These are phyloP conservation scores for Mycosarcoma maydis DNA, from an alignment of 1,284 basidiomycete genomes.

Conservation along the genomic window DNA sequence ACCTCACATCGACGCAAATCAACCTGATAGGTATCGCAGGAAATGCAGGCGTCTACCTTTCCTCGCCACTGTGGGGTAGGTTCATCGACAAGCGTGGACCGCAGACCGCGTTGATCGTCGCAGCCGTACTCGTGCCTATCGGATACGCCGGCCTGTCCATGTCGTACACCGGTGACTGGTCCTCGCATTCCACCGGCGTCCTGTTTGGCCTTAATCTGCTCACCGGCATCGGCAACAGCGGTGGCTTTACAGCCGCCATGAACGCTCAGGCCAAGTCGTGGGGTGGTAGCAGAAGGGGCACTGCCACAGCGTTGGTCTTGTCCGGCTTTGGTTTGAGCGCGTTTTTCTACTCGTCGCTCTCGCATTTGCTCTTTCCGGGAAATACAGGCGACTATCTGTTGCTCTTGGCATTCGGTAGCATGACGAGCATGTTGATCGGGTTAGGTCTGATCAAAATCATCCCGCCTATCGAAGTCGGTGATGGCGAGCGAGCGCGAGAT, in stretches of 20 bases:
- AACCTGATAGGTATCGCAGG: slow-evolving; percentile 68
- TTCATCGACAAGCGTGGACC: slow-evolving; percentile 62
- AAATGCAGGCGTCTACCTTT: slow-evolving; percentile 67
- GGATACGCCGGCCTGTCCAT: slow-evolving; percentile 55
- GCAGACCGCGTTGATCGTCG: slow-evolving; percentile 47
- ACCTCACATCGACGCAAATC: slow-evolving; percentile 65
- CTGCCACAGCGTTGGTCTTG: slow-evolving; percentile 77
- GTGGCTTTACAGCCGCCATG: slow-evolving; percentile 65
- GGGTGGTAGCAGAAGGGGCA: slow-evolving; percentile 70
- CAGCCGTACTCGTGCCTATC: slow-evolving; percentile 48
- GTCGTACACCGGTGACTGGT: slow-evolving; percentile 37
- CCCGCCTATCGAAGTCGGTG: slow-evolving; percentile 66
- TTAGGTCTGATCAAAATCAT: slow-evolving; percentile 74
- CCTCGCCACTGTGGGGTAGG: slow-evolving; percentile 61
- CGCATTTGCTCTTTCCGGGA: slow-evolving; percentile 76
- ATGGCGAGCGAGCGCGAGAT: neutral
- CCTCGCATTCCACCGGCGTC: slow-evolving; percentile 32
- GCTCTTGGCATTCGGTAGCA: slow-evolving; percentile 77
- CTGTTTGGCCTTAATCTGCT: slow-evolving; percentile 58
- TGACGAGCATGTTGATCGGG: slow-evolving; percentile 76
- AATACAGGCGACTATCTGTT: slow-evolving; percentile 77
- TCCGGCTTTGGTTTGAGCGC: slow-evolving; percentile 86
- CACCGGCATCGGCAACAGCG: slow-evolving; percentile 58
- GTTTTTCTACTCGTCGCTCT: slow-evolving; percentile 78
- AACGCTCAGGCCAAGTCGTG: slow-evolving; percentile 64